These are phyloP conservation scores for Xylaria scruposa DNA, from an alignment of 495 filamentous ascomycete genomes.

Conservation along the genomic window DNA sequence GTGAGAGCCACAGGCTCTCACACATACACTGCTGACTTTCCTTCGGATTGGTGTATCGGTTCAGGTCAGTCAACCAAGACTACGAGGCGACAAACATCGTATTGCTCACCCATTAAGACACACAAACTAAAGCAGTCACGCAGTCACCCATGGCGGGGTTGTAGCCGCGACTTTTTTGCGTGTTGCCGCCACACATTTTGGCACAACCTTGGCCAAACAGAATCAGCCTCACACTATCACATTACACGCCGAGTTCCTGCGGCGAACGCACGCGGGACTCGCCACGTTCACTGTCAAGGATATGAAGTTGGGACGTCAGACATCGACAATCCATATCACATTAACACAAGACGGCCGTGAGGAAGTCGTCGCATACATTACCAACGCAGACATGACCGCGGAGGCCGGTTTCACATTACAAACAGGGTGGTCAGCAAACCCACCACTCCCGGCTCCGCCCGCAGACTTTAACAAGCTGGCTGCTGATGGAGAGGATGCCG, in stretches of 20 bases:
- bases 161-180: slow-evolving; percentile 68
- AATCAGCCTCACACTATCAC: slow-evolving; percentile 69
- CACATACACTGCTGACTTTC: slow-evolving; percentile 66
- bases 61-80: slow-evolving; percentile 53
- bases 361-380: slow-evolving; percentile 72
- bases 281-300: slow-evolving; percentile 68
- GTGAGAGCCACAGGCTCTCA: slow-evolving; percentile 61
- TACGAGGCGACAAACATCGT: neutral
- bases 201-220: slow-evolving; percentile 63
- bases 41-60: slow-evolving; percentile 76
- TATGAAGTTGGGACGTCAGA: slow-evolving; percentile 72
- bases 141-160: slow-evolving; percentile 82
- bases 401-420: slow-evolving; percentile 64
- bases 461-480: slow-evolving; percentile 49
- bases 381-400: slow-evolving; percentile 63
- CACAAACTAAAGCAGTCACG: slow-evolving; percentile 6
- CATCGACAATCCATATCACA: slow-evolving; percentile 72
- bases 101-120: slow-evolving; percentile 10
- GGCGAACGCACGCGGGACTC: slow-evolving; percentile 67
- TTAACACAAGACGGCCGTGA: slow-evolving; percentile 59
- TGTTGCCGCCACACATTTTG: slow-evolving; percentile 67
- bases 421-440: slow-evolving; percentile 56
- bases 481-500: slow-evolving; percentile 46
- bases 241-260: slow-evolving; percentile 74
- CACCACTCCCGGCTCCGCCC: slow-evolving; percentile 51